These are phyloP conservation scores for Cucurbita ficifolia DNA, from an alignment of 306 rosid species.

Conservation along the genomic window DNA sequence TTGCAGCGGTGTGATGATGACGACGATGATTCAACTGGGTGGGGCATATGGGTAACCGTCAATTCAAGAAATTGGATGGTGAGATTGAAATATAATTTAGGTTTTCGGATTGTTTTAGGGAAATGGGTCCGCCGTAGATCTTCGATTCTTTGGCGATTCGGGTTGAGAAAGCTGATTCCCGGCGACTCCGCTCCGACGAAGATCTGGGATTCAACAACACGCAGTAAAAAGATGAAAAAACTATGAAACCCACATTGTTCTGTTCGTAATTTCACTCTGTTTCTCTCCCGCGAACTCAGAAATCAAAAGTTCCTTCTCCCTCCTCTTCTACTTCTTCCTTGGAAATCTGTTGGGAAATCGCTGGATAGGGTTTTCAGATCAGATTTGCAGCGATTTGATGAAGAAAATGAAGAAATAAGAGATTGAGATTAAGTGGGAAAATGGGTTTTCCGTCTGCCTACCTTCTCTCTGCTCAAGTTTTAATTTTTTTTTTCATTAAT, in stretches of 20 bases:
- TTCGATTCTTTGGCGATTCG: conserved; percentile 12
- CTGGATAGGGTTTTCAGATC: conserved; percentile 27
- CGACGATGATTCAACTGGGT: neutral
- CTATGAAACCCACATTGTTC: neutral
- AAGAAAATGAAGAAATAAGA: conserved; percentile 2
- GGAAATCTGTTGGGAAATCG: neutral
- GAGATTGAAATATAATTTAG: neutral
- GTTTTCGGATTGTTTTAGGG: conserved; percentile 9
- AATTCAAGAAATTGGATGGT: conserved; percentile 20
- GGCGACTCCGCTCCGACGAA: conserved; percentile 8
- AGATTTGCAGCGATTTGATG: conserved; percentile 17
- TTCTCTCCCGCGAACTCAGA: neutral
- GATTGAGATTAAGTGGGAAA: neutral
- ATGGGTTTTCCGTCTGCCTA: neutral
- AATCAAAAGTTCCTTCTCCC: neutral
- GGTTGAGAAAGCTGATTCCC: neutral
- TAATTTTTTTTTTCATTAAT: neutral
- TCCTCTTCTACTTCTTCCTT: neutral
- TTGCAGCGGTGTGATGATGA: neutral
- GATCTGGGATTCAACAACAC: conserved; percentile 11
- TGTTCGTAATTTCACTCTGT: neutral
- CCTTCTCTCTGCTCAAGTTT: neutral
- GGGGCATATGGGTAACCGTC: conserved; percentile 25
- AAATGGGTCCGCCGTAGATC: conserved; percentile 38
- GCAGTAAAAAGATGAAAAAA: neutral